Evolutionary conservation across 169 alveolate genomes (phyloP).

Genomic region (Cryptosporidium ubiquitum): DNA sequence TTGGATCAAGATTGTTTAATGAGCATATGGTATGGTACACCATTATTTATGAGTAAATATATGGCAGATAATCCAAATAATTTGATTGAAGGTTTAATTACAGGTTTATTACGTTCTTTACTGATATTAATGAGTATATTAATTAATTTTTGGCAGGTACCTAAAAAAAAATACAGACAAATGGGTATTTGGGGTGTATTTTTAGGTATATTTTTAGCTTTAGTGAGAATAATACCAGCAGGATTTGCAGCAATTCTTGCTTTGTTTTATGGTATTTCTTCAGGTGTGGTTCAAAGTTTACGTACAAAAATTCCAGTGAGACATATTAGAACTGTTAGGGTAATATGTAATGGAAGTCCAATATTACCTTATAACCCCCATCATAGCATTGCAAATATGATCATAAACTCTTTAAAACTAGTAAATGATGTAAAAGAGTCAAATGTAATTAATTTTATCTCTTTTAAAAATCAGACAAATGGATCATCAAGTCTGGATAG

Average conservation of each 20-base stretch:
- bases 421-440: constrained; percentile 17
- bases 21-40: constrained; percentile 58
- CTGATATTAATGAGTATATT: constrained; percentile 24
- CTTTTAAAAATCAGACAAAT: not conserved
- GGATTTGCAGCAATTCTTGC: constrained; percentile 40
- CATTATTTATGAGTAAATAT: constrained; percentile 31
- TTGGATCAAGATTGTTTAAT: constrained; percentile 45
- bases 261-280: constrained; percentile 43
- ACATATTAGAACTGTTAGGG: constrained; percentile 34
- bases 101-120: constrained; percentile 33
- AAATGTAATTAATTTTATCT: constrained; percentile 10
- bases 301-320: constrained; percentile 17
- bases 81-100: constrained; percentile 35
- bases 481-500: not conserved
- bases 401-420: constrained; percentile 8
- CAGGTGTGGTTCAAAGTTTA: constrained; percentile 52
- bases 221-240: constrained; percentile 49
- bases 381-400: constrained; percentile 27
- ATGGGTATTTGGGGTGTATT: constrained; percentile 13
- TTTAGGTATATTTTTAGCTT: constrained; percentile 13
- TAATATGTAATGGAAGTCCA: constrained; percentile 16
- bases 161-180: constrained; percentile 9
- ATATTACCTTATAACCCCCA: constrained; percentile 26
- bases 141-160: constrained; percentile 55
- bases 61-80: constrained; percentile 59